Evolutionary conservation across 208 protist genomes (phyloP).

Genomic region (Herpetomonas muscarum): DNA sequence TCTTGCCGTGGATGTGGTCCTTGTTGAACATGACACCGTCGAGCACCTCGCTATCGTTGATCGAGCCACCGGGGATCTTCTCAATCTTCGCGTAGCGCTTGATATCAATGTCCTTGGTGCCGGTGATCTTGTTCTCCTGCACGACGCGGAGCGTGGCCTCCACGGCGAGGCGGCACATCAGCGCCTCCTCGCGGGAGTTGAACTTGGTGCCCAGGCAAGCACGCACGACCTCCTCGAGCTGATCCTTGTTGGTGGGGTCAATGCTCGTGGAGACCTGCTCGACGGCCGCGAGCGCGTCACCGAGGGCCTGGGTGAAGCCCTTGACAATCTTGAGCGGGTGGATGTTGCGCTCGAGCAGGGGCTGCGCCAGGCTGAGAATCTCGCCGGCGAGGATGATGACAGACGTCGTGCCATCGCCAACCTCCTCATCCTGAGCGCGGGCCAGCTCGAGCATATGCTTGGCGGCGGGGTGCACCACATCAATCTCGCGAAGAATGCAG

Average conservation of each 20-base stretch:
- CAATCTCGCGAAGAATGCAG: conserved; percentile 99
- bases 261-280: conserved; percentile 92
- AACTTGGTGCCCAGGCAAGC: conserved; percentile 99
- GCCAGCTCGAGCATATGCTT: conserved; percentile 99
- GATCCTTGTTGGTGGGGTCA: conserved; percentile 90
- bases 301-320: conserved; percentile 95
- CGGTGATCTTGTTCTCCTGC: conserved; percentile 71
- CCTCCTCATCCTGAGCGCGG: conserved; percentile 99
- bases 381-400: conserved; percentile 99
- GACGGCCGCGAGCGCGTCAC: conserved; percentile 94
- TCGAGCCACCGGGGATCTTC: conserved; percentile 99
- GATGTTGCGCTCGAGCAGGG: conserved; percentile 97
- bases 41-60: conserved; percentile 98
- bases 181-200: conserved; percentile 92
- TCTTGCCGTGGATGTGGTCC: conserved; percentile 99
- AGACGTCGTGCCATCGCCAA: conserved; percentile 99
- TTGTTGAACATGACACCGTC: conserved; percentile 99
- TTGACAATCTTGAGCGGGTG: conserved; percentile 99
- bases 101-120: conserved; percentile 98
- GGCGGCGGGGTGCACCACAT: conserved; percentile 99
- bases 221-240: conserved; percentile 91
- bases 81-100: conserved; percentile 99
- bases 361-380: conserved; percentile 95
- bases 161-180: conserved; percentile 98
- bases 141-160: conserved; percentile 96